These are phyloP conservation scores for Eucalyptus pauciflora DNA, from an alignment of 345 rosid species.

Conservation along the genomic window DNA sequence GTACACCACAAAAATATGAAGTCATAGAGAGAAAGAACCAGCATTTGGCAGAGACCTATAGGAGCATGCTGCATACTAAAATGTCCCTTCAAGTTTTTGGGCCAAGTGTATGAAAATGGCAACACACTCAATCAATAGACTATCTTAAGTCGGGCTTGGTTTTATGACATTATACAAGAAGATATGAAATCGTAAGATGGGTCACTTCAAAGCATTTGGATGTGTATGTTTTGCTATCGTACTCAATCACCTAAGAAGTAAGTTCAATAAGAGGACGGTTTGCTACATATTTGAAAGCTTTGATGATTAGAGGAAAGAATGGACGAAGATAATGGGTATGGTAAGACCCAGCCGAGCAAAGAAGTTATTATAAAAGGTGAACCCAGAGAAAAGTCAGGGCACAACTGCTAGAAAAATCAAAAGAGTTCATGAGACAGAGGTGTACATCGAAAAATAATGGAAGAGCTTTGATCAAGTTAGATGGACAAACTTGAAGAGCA, in stretches of 20 bases:
- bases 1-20: neutral
- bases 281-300: no score
- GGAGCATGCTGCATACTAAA: neutral
- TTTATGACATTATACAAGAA: neutral
- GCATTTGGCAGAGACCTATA: no score
- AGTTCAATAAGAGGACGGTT: neutral
- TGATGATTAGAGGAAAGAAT: neutral
- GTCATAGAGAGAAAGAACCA: neutral
- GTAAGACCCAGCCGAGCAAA: neutral
- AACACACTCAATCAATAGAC: neutral
- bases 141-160: neutral
- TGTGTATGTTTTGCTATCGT: neutral
- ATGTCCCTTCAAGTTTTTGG: neutral
- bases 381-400: neutral
- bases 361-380: neutral
- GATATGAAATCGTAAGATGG: rapidly evolving
- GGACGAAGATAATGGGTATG: neutral
- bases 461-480: neutral
- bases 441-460: neutral
- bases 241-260: neutral
- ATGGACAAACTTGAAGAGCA: neutral
- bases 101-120: neutral
- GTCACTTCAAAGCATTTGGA: neutral
- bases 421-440: neutral
- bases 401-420: neutral